Conservation (phyloP, 2,329 filamentous ascomycete genomes). For the Thermoascus crustaceus region DNA sequence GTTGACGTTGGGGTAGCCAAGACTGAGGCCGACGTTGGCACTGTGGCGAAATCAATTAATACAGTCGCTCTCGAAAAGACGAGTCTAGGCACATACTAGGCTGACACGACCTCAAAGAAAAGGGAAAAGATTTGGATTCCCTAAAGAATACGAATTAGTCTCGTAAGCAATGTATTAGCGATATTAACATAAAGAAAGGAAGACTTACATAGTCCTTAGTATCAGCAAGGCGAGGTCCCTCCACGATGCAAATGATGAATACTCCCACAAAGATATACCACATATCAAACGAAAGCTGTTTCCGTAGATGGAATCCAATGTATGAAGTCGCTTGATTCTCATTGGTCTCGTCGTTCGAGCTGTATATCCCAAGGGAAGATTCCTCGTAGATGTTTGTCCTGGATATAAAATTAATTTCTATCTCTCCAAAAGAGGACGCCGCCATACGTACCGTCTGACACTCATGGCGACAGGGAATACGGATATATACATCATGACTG, state of each 20-base stretch:
- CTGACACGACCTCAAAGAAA: constrained; percentile 35
- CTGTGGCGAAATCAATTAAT: too few relatives aligned
- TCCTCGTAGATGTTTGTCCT: constrained; percentile 65
- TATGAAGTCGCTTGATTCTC: constrained; percentile 30
- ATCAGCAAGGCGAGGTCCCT: constrained; percentile 30
- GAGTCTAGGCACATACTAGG: constrained; percentile 24
- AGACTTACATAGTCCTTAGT: constrained; percentile 17
- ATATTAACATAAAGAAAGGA: not conserved
- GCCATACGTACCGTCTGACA: too few relatives aligned
- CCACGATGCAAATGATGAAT: constrained; percentile 51
- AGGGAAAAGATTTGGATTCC: constrained; percentile 50
- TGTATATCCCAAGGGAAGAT: constrained; percentile 51
- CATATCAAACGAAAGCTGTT: constrained; percentile 58
- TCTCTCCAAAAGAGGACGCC: too few relatives aligned
- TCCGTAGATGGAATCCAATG: constrained; percentile 48
- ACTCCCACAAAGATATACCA: constrained; percentile 57
- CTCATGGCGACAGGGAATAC: constrained; percentile 93
- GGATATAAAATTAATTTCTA: too few relatives aligned
- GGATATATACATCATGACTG: constrained; percentile 98
- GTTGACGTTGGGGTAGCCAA: constrained; percentile 22
- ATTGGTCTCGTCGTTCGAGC: constrained; percentile 21
- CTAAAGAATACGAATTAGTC: too few relatives aligned
- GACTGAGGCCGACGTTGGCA: constrained; percentile 27
- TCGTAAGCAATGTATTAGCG: too few relatives aligned
- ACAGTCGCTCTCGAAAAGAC: too few relatives aligned